Evolutionary conservation across 352 stramenopile species (phyloP).

Genomic region (Pythium grandisporangium): DNA sequence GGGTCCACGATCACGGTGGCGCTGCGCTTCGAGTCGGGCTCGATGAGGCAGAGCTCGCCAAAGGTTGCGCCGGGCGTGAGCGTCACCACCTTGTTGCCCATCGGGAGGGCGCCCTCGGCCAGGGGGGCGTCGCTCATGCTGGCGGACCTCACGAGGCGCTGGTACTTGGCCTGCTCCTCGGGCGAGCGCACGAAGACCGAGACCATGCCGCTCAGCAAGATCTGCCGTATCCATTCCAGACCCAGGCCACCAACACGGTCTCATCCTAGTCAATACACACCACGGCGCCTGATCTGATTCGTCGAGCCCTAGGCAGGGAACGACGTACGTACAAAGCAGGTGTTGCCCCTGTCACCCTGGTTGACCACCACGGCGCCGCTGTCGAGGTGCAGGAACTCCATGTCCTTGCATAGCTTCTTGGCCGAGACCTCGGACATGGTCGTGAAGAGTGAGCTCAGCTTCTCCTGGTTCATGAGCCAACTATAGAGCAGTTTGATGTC

Average conservation of each 20-base stretch:
- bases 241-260: no score
- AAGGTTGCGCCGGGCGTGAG: conserved; percentile 74
- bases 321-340: conserved; percentile 61
- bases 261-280: no score
- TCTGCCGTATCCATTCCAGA: no score
- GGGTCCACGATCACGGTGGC: conserved; percentile 72
- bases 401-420: conserved; percentile 82
- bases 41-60: conserved; percentile 78
- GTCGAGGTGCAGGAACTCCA: conserved; percentile 73
- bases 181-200: conserved; percentile 57
- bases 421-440: conserved; percentile 79
- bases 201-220: conserved; percentile 72
- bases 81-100: conserved; percentile 57
- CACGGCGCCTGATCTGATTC: no score
- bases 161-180: conserved; percentile 64
- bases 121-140: conserved; percentile 35
- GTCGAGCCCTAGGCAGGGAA: no score
- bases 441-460: conserved; percentile 79
- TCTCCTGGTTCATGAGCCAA: conserved; percentile 85
- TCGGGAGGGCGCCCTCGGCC: conserved; percentile 25
- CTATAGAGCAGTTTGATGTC: conserved; percentile 75
- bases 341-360: conserved; percentile 79
- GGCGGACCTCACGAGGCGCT: conserved; percentile 32
- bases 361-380: conserved; percentile 68
- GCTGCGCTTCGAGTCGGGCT: conserved; percentile 78